These are phyloP conservation scores for Calonectria hongkongensis DNA, from an alignment of 2,329 filamentous ascomycete genomes.

Conservation along the genomic window DNA sequence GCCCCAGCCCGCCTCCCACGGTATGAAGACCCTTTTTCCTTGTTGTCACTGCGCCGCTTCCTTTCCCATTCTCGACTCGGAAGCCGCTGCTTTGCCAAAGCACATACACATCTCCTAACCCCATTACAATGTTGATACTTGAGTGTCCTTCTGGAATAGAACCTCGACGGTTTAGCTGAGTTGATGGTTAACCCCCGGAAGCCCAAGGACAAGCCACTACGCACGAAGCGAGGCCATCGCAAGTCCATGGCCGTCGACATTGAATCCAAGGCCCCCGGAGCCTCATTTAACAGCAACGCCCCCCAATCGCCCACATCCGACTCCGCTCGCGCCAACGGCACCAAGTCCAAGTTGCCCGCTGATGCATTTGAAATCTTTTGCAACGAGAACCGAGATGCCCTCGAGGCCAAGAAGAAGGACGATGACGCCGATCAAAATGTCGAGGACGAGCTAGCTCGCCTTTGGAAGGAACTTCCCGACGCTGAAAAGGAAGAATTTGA, in stretches of 20 bases:
- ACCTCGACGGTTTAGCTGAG: conserved; percentile 58
- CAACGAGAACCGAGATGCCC: conserved; percentile 66
- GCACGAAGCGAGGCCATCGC: conserved; percentile 83
- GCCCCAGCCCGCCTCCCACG: conserved; percentile 86
- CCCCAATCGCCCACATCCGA: conserved; percentile 70
- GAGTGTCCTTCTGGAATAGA: conserved; percentile 58
- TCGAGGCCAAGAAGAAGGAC: conserved; percentile 67
- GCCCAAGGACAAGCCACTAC: conserved; percentile 86
- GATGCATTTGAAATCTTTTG: conserved; percentile 75
- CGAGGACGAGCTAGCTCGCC: conserved; percentile 73
- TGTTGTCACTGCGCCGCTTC: conserved; percentile 34
- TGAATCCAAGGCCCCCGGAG: conserved; percentile 64
- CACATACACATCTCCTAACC: conserved; percentile 45
- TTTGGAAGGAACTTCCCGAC: conserved; percentile 73
- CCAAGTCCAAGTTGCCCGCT: conserved; percentile 65
- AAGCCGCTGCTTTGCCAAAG: conserved; percentile 38
- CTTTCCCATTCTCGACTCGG: conserved; percentile 39
- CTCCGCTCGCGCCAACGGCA: conserved; percentile 64
- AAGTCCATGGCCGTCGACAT: conserved; percentile 71
- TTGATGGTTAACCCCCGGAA: conserved; percentile 65
- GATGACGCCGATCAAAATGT: conserved; percentile 60
- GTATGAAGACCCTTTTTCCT: conserved; percentile 66
- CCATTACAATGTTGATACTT: conserved; percentile 59
- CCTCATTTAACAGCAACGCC: conserved; percentile 68
- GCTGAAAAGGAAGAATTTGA: conserved; percentile 70